These are phyloP conservation scores for Kalaharituber pfeilii DNA, from an alignment of 2,329 filamentous ascomycete genomes.

Conservation along the genomic window DNA sequence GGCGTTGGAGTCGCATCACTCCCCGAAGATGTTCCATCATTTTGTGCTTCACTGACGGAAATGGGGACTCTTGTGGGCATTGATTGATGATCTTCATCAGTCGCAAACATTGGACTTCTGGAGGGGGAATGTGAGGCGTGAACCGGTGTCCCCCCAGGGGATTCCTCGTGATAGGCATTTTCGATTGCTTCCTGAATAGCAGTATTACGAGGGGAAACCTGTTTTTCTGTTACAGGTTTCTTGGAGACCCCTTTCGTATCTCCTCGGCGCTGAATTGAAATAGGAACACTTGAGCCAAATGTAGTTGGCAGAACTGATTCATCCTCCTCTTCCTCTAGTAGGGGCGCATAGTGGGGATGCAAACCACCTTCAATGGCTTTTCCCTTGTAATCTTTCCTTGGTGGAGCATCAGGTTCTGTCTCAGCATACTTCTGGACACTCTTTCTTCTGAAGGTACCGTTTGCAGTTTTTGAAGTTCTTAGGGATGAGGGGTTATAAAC, in stretches of 20 bases:
- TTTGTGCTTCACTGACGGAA: background rate
- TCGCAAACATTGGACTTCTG: background rate
- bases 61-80: too few species aligned
- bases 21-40: background rate
- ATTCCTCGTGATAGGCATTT: too few species aligned
- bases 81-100: background rate
- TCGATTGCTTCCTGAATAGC: too few species aligned
- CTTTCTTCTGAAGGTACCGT: background rate
- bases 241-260: background rate
- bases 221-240: background rate
- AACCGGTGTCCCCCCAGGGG: too few species aligned
- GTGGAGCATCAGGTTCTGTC: background rate
- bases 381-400: background rate
- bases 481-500: background rate
- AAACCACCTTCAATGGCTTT: slow-evolving; percentile 1
- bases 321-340: slow-evolving; percentile 7
- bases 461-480: background rate
- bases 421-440: background rate
- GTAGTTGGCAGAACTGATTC: background rate
- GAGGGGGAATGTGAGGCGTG: background rate
- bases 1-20: background rate
- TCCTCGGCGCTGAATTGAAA: background rate
- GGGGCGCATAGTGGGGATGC: slow-evolving; percentile 3
- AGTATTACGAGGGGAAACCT: background rate
- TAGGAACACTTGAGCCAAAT: background rate